Conservation (phyloP, 2,329 filamentous ascomycete genomes). For the Fusarium phyllophilum region DNA sequence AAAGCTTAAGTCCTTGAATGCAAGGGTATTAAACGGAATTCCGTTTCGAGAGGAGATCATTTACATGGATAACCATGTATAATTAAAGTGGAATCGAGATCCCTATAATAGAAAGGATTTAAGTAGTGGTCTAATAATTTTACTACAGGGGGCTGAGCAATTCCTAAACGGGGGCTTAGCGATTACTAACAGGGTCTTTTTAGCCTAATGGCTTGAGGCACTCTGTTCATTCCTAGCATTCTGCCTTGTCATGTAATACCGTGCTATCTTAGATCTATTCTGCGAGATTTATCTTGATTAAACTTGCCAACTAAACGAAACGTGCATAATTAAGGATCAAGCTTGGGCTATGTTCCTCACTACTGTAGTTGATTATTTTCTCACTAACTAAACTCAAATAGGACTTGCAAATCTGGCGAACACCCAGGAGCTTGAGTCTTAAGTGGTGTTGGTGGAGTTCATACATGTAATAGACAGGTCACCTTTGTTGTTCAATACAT, state of each 20-base stretch:
- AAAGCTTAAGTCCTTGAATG: background rate
- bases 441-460: too few relatives aligned
- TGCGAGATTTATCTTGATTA: too few relatives aligned
- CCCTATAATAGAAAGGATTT: background rate
- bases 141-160: background rate
- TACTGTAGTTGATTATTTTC: too few relatives aligned
- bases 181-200: background rate
- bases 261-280: too few relatives aligned
- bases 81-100: background rate
- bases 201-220: background rate
- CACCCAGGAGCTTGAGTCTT: too few relatives aligned
- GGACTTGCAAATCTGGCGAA: background rate
- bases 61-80: background rate
- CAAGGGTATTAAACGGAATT: background rate
- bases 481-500: too few relatives aligned
- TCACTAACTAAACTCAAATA: background rate
- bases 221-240: background rate
- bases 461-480: too few relatives aligned
- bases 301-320: too few relatives aligned
- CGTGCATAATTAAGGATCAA: background rate
- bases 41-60: background rate
- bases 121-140: background rate
- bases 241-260: background rate
- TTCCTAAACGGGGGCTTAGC: background rate
- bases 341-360: background rate